These are phyloP conservation scores for Astragalus membranaceus DNA, from an alignment of 306 rosid genomes.

Conservation along the genomic window DNA sequence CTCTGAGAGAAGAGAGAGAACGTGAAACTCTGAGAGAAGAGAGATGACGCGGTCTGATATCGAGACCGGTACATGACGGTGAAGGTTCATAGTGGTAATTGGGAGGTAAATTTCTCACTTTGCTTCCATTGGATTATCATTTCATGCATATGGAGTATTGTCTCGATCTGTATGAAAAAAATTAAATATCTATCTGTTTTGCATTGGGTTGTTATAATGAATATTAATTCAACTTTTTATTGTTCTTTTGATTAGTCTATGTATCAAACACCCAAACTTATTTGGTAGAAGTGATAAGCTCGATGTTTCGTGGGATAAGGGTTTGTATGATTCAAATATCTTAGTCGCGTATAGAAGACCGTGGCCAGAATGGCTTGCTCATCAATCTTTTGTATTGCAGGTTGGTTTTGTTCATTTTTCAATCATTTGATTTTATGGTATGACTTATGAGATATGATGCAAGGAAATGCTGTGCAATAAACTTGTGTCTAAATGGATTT, in stretches of 20 bases:
- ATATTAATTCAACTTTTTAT: background rate
- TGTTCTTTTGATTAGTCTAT: constrained; percentile 42
- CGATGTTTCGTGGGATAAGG: constrained; percentile 78
- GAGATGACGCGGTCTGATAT: too few species aligned
- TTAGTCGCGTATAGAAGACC: constrained; percentile 74
- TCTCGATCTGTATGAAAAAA: background rate
- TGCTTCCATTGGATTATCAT: background rate
- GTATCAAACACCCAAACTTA: constrained; percentile 83
- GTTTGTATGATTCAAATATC: constrained; percentile 73
- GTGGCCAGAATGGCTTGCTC: constrained; percentile 70
- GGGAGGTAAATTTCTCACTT: constrained; percentile 59
- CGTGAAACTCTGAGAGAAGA: too few species aligned
- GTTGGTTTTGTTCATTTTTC: constrained; percentile 21
- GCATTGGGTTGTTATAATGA: background rate
- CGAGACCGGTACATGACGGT: too few species aligned
- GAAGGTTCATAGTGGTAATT: too few species aligned
- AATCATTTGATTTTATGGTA: background rate
- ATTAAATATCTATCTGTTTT: background rate
- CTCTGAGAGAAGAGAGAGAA: too few species aligned
- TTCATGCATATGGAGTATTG: background rate
- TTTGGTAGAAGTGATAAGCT: constrained; percentile 96
- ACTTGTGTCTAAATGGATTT: background rate
- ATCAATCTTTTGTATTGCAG: constrained; percentile 76
- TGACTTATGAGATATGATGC: background rate
- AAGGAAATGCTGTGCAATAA: background rate